These are phyloP conservation scores for Cercospora nicotianae DNA, from an alignment of 2,329 filamentous ascomycete genomes.

Conservation along the genomic window DNA sequence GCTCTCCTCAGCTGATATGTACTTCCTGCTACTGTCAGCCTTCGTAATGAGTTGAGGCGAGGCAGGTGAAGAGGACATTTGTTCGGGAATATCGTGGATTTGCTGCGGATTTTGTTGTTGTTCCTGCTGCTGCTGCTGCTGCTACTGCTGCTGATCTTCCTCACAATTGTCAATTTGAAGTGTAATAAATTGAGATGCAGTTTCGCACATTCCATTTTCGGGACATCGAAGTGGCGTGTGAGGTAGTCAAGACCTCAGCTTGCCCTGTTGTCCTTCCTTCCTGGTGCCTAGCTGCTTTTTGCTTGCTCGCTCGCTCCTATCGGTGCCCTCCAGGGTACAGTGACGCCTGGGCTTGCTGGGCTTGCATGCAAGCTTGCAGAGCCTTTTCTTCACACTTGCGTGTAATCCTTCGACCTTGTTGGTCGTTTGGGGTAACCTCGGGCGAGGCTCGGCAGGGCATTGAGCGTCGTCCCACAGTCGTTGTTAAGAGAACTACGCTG, in stretches of 20 bases:
- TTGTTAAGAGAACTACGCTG: not conserved
- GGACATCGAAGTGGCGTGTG: too few species aligned
- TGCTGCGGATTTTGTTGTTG: not conserved
- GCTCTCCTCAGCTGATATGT: not conserved
- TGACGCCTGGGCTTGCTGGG: not conserved
- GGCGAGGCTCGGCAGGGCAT: not conserved
- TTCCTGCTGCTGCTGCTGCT: not conserved
- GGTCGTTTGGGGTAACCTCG: not conserved
- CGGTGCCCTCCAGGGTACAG: not conserved
- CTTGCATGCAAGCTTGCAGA: not conserved
- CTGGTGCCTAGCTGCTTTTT: not conserved
- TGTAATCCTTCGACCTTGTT: not conserved
- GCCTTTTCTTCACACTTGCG: not conserved
- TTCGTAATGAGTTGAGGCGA: not conserved
- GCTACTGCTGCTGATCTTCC: not conserved
- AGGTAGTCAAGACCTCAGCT: not conserved
- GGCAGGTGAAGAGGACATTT: too few species aligned
- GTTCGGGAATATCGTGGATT: not conserved
- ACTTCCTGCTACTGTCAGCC: not conserved
- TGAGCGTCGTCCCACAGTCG: not conserved
- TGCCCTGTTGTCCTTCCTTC: not conserved
- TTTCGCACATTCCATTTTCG: not conserved
- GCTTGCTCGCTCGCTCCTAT: not conserved
- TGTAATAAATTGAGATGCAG: not conserved
- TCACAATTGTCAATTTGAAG: not conserved